Evolutionary conservation across 306 rosid species (phyloP).

Genomic region (Corylus avellana): DNA sequence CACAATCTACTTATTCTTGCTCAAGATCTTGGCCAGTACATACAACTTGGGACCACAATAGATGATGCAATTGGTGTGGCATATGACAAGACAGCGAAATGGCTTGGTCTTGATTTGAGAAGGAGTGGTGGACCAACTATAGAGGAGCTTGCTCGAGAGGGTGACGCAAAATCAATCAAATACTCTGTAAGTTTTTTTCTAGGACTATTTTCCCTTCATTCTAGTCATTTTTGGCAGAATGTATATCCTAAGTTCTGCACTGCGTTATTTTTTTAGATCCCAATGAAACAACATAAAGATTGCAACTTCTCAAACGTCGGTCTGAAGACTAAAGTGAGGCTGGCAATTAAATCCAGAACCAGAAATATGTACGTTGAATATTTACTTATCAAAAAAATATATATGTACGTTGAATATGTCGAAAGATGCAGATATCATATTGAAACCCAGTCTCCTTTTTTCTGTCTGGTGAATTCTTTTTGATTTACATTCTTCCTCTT

Average conservation of each 20-base stretch:
- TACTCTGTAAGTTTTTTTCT: conserved; percentile 65
- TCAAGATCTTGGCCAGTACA: conserved; percentile 80
- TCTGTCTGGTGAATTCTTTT: not conserved
- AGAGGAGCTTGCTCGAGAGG: conserved; percentile 90
- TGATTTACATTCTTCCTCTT: not conserved
- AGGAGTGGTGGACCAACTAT: conserved; percentile 98
- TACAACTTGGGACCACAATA: conserved; percentile 94
- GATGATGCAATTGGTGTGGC: conserved; percentile 99
- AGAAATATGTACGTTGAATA: conserved; percentile 65
- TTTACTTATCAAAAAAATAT: not conserved
- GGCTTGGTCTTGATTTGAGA: conserved; percentile 98
- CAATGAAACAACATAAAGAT: conserved; percentile 98
- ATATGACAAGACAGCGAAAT: conserved; percentile 91
- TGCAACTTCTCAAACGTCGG: conserved; percentile 97
- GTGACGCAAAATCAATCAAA: conserved; percentile 69
- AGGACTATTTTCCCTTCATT: conserved; percentile 3
- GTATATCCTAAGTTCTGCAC: conserved; percentile 30
- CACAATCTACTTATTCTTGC: conserved; percentile 89
- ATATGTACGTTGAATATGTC: conserved; percentile 52
- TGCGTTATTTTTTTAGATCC: conserved; percentile 48
- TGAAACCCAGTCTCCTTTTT: not conserved
- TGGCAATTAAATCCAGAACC: conserved; percentile 83
- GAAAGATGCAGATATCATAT: not conserved
- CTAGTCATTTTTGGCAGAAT: conserved; percentile 1
- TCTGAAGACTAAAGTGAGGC: conserved; percentile 94